These are phyloP conservation scores for Pythium sp. DNA, from an alignment of 352 stramenopile species.

Conservation along the genomic window DNA sequence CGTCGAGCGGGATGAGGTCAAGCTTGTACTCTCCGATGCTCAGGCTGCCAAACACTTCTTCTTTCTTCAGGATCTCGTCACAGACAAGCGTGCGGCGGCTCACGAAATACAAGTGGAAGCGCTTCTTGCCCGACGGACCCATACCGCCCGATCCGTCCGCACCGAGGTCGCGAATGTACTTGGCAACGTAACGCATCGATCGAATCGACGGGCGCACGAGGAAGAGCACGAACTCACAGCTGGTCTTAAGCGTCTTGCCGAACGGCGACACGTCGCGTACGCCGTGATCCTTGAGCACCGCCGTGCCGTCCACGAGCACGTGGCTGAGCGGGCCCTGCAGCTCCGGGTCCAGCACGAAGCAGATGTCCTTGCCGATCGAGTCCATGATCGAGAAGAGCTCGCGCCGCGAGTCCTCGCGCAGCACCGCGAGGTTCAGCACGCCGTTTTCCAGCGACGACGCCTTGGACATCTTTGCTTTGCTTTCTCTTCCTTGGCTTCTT, in stretches of 20 bases:
- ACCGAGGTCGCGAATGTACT: constrained; percentile 69
- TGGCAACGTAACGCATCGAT: constrained; percentile 78
- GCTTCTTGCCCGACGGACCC: constrained; percentile 45
- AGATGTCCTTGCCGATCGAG: constrained; percentile 84
- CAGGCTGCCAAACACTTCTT: constrained; percentile 81
- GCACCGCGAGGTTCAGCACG: constrained; percentile 81
- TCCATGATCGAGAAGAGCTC: constrained; percentile 86
- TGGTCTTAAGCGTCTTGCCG: constrained; percentile 73
- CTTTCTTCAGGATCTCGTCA: constrained; percentile 90
- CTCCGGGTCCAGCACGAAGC: constrained; percentile 83
- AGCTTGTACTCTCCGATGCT: constrained; percentile 90
- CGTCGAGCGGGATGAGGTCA: constrained; percentile 95
- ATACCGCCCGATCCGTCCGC: constrained; percentile 23
- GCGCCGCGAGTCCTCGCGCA: constrained; percentile 80
- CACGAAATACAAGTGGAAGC: constrained; percentile 89
- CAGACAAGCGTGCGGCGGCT: constrained; percentile 89
- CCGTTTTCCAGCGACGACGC: constrained; percentile 79
- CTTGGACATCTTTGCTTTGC: constrained; percentile 55
- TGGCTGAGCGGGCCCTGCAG: constrained; percentile 82
- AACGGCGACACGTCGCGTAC: constrained; percentile 86
- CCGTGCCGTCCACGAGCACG: constrained; percentile 83
- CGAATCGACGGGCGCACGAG: constrained; percentile 78
- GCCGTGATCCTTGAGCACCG: constrained; percentile 81
- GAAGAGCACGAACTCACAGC: constrained; percentile 88
- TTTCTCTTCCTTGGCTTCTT: background rate